A percentile compares a stretch with the other conserved stretches of the same genome.
phyloP scores from a whole-genome alignment of 805 yeast species.

The Starmerella potacharoeniae region DNA sequence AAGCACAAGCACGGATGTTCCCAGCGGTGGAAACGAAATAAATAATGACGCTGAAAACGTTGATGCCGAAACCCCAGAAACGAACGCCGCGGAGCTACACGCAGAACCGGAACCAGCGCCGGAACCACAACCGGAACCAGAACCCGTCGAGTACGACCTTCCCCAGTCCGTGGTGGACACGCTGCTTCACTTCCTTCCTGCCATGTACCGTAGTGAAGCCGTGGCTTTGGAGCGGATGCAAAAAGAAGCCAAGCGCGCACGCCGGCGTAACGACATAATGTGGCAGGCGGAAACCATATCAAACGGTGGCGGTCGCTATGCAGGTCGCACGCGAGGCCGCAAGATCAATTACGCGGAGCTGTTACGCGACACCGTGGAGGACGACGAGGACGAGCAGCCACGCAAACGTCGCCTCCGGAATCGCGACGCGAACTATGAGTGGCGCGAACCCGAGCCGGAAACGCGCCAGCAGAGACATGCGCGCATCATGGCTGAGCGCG shows the following conservation, averaged over 20 bases:
- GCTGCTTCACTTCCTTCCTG: slow-evolving; percentile 17
- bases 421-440: slow-evolving; percentile 13
- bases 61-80: background rate
- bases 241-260: slow-evolving; percentile 17
- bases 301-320: slow-evolving; percentile 24
- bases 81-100: background rate
- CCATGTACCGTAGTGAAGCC: slow-evolving; percentile 15
- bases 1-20: no score
- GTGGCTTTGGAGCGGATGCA: slow-evolving; percentile 17
- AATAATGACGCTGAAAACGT: no score
- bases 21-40: background rate
- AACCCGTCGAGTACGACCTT: slow-evolving; percentile 9
- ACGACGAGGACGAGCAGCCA: slow-evolving; percentile 4
- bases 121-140: background rate
- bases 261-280: slow-evolving; percentile 17
- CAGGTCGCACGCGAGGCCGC: slow-evolving; percentile 16
- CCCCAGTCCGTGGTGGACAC: slow-evolving; percentile 19
- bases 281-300: slow-evolving; percentile 19
- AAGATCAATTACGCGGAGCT: slow-evolving; percentile 14
- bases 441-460: slow-evolving; percentile 19
- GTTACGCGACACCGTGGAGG: slow-evolving; percentile 9
- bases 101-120: background rate
- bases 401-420: slow-evolving; percentile 11
- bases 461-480: slow-evolving; percentile 21
- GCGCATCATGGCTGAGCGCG: slow-evolving; percentile 17